Percentiles rank a stretch among this genome's conserved stretches.
Conservation (phyloP, 2,329 filamentous ascomycete genomes). For the Elsinoe perseae region DNA sequence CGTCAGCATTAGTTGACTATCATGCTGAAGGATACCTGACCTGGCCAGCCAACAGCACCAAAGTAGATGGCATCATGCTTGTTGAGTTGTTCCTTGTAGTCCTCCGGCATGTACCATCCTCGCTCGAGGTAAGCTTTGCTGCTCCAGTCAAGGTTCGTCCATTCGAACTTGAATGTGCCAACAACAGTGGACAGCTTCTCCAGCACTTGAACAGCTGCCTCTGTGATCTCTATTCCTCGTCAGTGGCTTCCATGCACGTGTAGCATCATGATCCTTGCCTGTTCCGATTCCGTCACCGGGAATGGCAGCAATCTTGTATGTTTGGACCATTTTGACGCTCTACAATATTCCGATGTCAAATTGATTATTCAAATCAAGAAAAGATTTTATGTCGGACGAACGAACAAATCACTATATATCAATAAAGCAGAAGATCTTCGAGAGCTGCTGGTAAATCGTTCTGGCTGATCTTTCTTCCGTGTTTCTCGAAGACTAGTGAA, state of each 20-base stretch:
- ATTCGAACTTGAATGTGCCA: slow-evolving; percentile 43
- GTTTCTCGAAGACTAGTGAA: background rate
- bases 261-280: background rate
- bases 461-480: background rate
- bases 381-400: background rate
- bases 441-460: background rate
- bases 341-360: background rate
- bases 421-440: background rate
- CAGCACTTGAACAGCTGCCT: slow-evolving; percentile 45
- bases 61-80: slow-evolving; percentile 51
- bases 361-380: no score
- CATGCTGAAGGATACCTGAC: slow-evolving; percentile 26
- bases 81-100: slow-evolving; percentile 43
- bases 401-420: background rate
- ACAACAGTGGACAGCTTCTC: slow-evolving; percentile 38
- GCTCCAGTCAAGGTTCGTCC: slow-evolving; percentile 45
- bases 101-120: slow-evolving; percentile 47
- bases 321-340: slow-evolving; percentile 7
- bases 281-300: slow-evolving; percentile 56
- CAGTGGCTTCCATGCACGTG: slow-evolving; percentile 18
- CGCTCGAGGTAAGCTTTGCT: slow-evolving; percentile 43
- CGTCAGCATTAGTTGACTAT: slow-evolving; percentile 3
- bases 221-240: slow-evolving; percentile 45
- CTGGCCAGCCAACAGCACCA: slow-evolving; percentile 52
- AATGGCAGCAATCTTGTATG: slow-evolving; percentile 51